A percentile compares a stretch with the other conserved stretches of the same genome.
Evolutionary conservation across 495 filamentous ascomycete genomes (phyloP).

Genomic region (Penicillium subrubescens): DNA sequence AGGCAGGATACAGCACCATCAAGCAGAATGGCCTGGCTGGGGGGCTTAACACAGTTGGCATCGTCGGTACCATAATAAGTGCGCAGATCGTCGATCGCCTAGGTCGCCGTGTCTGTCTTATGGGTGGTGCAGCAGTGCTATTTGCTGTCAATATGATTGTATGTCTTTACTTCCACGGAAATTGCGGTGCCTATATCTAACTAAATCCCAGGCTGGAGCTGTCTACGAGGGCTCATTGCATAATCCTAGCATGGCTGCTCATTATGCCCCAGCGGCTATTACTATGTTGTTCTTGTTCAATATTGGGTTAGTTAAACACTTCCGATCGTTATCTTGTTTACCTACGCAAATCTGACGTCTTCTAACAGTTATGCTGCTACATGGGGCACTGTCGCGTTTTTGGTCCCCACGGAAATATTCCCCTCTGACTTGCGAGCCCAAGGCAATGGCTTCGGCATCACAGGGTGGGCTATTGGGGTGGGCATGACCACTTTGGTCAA

Average conservation of each 20-base stretch:
- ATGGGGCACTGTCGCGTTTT: conserved; percentile 57
- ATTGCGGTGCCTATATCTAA: neutral
- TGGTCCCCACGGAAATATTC: conserved; percentile 58
- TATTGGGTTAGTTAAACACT: conserved; percentile 31
- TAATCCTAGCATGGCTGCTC: conserved; percentile 29
- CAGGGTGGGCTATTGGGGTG: conserved; percentile 60
- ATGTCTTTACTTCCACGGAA: neutral
- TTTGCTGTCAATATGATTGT: conserved; percentile 42
- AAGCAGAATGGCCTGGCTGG: conserved; percentile 54
- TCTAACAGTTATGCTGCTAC: conserved; percentile 50
- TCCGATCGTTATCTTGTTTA: neutral
- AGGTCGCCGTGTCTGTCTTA: conserved; percentile 49
- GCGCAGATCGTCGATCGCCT: conserved; percentile 55
- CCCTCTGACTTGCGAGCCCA: conserved; percentile 54
- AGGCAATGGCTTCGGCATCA: conserved; percentile 59
- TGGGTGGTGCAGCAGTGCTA: conserved; percentile 38
- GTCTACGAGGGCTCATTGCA: conserved; percentile 43
- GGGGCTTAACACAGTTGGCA: conserved; percentile 56
- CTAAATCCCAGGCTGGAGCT: conserved; percentile 31
- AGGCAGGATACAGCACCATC: conserved; percentile 46
- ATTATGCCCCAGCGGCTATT: conserved; percentile 50
- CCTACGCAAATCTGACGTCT: too few species aligned
- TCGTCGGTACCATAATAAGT: conserved; percentile 55
- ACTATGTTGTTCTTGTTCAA: conserved; percentile 58
- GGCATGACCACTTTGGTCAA: conserved; percentile 56